phyloP scores from a whole-genome alignment of 768 basidiomycete genomes.

The Tricholoma bakamatsutake region DNA sequence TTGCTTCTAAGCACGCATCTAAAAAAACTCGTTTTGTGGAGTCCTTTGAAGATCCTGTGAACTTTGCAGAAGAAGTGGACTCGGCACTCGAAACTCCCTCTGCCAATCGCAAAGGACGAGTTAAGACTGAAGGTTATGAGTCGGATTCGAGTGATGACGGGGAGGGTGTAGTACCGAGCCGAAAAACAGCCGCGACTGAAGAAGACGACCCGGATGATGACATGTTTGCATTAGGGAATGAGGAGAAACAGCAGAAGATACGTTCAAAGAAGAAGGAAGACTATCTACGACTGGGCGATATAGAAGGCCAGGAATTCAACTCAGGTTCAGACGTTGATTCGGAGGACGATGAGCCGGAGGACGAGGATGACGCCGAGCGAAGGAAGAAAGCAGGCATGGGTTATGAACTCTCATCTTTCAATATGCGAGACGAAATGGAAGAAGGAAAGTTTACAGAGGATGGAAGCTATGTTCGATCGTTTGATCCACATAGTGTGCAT shows the following conservation, averaged over 20 bases:
- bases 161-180: conserved; percentile 85
- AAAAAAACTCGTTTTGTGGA: conserved; percentile 82
- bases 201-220: conserved; percentile 63
- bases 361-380: conserved; percentile 77
- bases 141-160: conserved; percentile 94
- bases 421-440: conserved; percentile 98
- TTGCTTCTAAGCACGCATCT: conserved; percentile 22
- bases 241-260: conserved; percentile 40
- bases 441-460: conserved; percentile 97
- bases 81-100: conserved; percentile 63
- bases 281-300: conserved; percentile 85
- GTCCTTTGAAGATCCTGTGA: conserved; percentile 65
- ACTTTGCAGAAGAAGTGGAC: conserved; percentile 78
- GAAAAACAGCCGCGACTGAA: conserved; percentile 52
- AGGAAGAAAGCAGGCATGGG: conserved; percentile 87
- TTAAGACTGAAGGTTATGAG: conserved; percentile 85
- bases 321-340: conserved; percentile 38
- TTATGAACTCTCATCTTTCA: conserved; percentile 89
- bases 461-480: conserved; percentile 78
- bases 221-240: conserved; percentile 70
- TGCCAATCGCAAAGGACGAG: conserved; percentile 58
- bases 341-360: conserved; percentile 48
- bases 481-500: conserved; percentile 88
- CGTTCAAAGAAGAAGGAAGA: conserved; percentile 54
- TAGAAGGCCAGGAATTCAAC: conserved; percentile 94